Conservation (phyloP, 2,329 filamentous ascomycete species). For the Dothideomycetes sp. region DNA sequence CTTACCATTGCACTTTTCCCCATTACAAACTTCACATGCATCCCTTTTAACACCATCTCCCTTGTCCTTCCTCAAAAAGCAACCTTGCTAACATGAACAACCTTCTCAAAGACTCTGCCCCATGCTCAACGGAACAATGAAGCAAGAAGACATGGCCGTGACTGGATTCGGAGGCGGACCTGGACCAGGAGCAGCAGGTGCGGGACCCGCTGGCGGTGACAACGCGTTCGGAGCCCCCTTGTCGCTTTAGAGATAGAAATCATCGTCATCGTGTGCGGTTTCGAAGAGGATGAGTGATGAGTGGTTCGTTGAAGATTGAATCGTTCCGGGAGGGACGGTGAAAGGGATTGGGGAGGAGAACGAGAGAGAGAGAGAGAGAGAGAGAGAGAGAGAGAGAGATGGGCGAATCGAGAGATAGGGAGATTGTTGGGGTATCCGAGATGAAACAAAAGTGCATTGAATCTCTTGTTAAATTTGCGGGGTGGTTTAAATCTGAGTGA, state of each 20-base stretch:
- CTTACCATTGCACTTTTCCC: constrained; percentile 7
- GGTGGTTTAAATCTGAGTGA: no score
- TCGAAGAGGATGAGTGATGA: no score
- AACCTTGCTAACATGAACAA: constrained; percentile 17
- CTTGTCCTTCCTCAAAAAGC: constrained; percentile 12
- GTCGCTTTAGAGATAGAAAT: not conserved
- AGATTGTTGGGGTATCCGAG: no score
- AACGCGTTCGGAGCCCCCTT: constrained; percentile 2
- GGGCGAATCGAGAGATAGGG: no score
- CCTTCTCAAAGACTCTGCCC: constrained; percentile 62
- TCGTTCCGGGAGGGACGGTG: no score
- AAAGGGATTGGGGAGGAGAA: no score
- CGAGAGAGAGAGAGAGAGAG: no score
- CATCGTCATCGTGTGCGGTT: no score
- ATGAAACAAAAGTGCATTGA: no score
- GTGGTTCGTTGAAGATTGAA: no score
- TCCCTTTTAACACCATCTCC: constrained; percentile 15
- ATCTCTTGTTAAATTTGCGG: no score
- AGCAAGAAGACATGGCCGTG: constrained; percentile 25
- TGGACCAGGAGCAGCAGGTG: constrained; percentile 11
- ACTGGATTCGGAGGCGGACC: constrained; percentile 15
- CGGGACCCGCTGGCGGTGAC: constrained; percentile 2
- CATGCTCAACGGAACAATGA: constrained; percentile 65
- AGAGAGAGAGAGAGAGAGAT: no score
- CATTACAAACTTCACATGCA: constrained; percentile 16